A percentile compares a stretch with the other conserved stretches of the same genome.
Conservation (phyloP, 345 rosid species). For the Heritiera fomes region DNA sequence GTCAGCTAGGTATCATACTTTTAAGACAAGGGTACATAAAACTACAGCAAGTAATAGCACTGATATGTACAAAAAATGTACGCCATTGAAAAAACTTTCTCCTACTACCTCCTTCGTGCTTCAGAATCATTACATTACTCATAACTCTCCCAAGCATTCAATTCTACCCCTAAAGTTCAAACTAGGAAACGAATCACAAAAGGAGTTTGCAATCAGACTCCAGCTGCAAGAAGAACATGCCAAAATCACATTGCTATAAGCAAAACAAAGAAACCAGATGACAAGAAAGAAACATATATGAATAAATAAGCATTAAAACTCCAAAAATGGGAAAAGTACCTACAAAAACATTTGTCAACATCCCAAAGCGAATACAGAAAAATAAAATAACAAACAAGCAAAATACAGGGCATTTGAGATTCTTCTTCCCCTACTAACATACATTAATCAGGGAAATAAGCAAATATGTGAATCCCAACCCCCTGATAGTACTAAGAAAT, state of each 20-base stretch:
- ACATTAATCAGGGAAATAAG: constrained; percentile 15
- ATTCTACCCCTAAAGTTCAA: background rate
- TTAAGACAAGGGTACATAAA: background rate
- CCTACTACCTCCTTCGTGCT: background rate
- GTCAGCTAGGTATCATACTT: background rate
- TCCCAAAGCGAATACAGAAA: background rate
- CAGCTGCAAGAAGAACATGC: background rate
- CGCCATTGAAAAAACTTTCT: background rate
- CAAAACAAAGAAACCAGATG: background rate
- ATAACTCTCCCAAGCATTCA: background rate
- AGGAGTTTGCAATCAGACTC: background rate
- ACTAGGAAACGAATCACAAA: background rate
- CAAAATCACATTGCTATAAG: constrained; percentile 13
- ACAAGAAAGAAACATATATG: constrained; percentile 11
- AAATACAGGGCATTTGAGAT: constrained; percentile 34
- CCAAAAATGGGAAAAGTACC: constrained; percentile 32
- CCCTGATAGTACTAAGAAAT: constrained; percentile 23
- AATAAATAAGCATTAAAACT: constrained; percentile 32
- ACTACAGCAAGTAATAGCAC: background rate
- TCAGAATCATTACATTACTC: background rate
- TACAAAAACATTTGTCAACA: constrained; percentile 27
- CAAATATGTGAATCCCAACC: constrained; percentile 31
- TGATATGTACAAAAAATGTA: background rate
- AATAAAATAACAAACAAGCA: constrained; percentile 12
- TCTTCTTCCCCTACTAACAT: constrained; percentile 36